Evolutionary conservation across 306 rosid genomes (phyloP), one percentile per base, ranked within the genome.

Genomic region (Carpinus viminea): DNA sequence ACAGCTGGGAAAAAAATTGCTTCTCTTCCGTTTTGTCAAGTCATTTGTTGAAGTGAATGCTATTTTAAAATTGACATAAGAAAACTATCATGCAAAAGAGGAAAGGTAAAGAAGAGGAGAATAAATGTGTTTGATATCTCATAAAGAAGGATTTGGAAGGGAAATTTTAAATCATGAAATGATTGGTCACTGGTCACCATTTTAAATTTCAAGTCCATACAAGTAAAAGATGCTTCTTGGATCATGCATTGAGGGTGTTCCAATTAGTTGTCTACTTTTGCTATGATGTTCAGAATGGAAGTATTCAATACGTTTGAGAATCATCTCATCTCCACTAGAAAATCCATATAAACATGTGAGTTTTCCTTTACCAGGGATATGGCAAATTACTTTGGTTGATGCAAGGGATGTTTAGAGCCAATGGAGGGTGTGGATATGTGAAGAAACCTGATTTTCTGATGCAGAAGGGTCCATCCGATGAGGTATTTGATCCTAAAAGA

Each of bases 361-460:
- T 80, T 85, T 65, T 73, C 43, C 47, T 66, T 65, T 74, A 54
- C 68, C 87, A 94, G 98, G 95, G 97, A 70, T 85, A 84, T 78
- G 97, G 93, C 43, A 94, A 82, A 87, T 83, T 88, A 55, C 89
- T 92, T 4, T 82, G 96, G 97, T 69, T 47, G 84, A 91, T 92
- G 97, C 92, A 89, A 55, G 98, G 97, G 77, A 92, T 94, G 98
- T 94, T 92, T 80, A 89, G 88, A 88, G 89, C 90, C 65, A 94
- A 94, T 78, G 98, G 98, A 68, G 95, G 88, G 59, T 89, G 96
- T 81, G 98, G 97, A 78, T 92, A 92, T 80, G 85, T 94, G 82
- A 92, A 88, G 75, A 92, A 89, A 50, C 97, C 97, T 12, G 86
- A 74, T 5, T 87, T 87, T 81, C 90, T 94, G 52, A 31, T 92